Conservation (phyloP, 768 basidiomycete species). For the Mycena metata region DNA sequence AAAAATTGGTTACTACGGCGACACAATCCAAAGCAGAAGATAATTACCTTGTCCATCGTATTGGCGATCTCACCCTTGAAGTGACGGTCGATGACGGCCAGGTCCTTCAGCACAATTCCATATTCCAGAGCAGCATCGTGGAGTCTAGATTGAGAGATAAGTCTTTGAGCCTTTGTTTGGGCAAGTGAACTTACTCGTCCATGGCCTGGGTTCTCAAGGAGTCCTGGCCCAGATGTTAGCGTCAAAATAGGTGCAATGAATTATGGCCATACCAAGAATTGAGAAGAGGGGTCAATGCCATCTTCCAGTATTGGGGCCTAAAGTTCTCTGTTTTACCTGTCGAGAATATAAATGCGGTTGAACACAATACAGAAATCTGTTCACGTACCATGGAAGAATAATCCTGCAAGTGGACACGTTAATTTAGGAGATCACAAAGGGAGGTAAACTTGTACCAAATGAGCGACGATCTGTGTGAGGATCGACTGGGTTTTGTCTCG, state of each 20-base stretch:
- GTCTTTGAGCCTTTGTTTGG: no score
- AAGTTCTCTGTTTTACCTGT: conserved; percentile 83
- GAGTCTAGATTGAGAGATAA: conserved; percentile 50
- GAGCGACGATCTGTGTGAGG: conserved; percentile 87
- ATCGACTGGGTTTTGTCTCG: conserved; percentile 89
- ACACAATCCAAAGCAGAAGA: conserved; percentile 15
- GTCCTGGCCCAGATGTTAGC: conserved; percentile 52
- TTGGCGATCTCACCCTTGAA: conserved; percentile 89
- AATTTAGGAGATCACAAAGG: not conserved
- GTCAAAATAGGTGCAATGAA: no score
- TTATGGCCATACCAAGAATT: conserved; percentile 63
- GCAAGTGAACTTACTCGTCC: conserved; percentile 66
- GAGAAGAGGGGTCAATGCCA: conserved; percentile 74
- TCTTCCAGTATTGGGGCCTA: conserved; percentile 85
- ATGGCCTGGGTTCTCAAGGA: conserved; percentile 86
- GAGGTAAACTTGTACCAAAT: conserved; percentile 53
- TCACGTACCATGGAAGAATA: conserved; percentile 58
- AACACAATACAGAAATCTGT: not conserved
- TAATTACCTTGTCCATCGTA: conserved; percentile 86
- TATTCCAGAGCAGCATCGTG: conserved; percentile 86
- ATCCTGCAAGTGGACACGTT: conserved; percentile 39
- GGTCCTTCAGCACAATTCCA: conserved; percentile 85
- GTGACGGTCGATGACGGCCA: conserved; percentile 89
- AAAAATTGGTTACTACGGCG: conserved; percentile 24
- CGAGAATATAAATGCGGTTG: conserved; percentile 10